A percentile compares a stretch with the other conserved stretches of the same genome.
phyloP scores from a whole-genome alignment of 768 basidiomycete genomes.

The Lanmaoa pseudosensibilis region DNA sequence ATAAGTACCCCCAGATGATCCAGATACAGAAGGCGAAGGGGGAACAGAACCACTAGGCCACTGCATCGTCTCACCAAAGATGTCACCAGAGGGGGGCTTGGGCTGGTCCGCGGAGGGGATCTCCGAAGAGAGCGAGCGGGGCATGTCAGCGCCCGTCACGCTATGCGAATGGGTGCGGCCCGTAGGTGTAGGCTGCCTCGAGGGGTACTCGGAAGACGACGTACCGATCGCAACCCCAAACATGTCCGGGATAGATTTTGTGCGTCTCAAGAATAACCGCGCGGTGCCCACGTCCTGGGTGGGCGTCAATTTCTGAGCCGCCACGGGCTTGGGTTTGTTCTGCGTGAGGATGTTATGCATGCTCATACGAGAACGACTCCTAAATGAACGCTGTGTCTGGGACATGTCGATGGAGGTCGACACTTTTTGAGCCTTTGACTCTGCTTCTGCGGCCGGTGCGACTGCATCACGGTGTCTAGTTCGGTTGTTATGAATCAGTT shows the following conservation, averaged over 20 bases:
- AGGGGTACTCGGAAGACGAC: constrained; percentile 34
- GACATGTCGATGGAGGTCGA: constrained; percentile 36
- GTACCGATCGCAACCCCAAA: constrained; percentile 27
- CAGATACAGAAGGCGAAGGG: constrained; percentile 36
- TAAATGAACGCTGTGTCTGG: constrained; percentile 38
- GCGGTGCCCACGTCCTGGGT: constrained; percentile 34
- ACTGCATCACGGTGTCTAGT: constrained; percentile 58
- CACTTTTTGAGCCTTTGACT: constrained; percentile 37
- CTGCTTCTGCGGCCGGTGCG: constrained; percentile 60
- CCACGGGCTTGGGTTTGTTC: constrained; percentile 47
- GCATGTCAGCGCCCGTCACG: constrained; percentile 69
- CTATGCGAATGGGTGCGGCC: constrained; percentile 77
- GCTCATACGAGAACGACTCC: constrained; percentile 67
- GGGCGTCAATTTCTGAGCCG: constrained; percentile 21
- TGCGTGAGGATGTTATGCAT: constrained; percentile 56
- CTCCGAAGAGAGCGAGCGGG: constrained; percentile 37
- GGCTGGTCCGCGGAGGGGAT: constrained; percentile 26
- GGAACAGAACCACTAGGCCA: constrained; percentile 44
- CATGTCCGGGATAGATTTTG: constrained; percentile 71
- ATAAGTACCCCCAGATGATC: constrained; percentile 21
- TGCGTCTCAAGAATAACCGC: constrained; percentile 64
- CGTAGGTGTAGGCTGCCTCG: constrained; percentile 31
- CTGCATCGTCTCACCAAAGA: constrained; percentile 66
- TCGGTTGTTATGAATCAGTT: not conserved
- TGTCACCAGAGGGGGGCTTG: constrained; percentile 42